phyloP scores from a whole-genome alignment of 2,329 filamentous ascomycete species.

The Mycocentrospora acerina region DNA sequence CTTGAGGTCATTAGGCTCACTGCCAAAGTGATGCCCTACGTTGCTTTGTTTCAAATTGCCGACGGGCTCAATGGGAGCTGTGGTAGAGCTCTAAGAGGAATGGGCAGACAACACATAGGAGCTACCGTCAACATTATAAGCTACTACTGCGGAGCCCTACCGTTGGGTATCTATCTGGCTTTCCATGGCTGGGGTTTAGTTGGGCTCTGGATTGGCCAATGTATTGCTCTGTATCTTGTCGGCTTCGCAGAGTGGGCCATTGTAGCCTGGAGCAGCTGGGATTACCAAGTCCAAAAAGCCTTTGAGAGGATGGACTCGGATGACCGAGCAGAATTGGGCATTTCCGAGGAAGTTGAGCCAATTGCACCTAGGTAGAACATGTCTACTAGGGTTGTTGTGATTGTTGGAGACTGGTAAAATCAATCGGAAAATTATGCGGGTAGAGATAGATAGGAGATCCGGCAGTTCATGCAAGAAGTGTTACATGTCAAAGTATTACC shows the following conservation, averaged over 20 bases:
- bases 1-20: slow-evolving; percentile 70
- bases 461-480: slow-evolving; percentile 21
- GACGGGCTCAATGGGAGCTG: slow-evolving; percentile 85
- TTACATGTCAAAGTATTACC: slow-evolving; percentile 21
- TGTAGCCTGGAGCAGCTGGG: slow-evolving; percentile 76
- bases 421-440: slow-evolving; percentile 19
- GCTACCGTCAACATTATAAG: slow-evolving; percentile 78
- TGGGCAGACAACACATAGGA: slow-evolving; percentile 84
- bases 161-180: slow-evolving; percentile 79
- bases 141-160: slow-evolving; percentile 81
- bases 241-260: slow-evolving; percentile 77
- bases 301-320: slow-evolving; percentile 67
- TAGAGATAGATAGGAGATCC: slow-evolving; percentile 26
- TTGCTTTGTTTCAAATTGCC: slow-evolving; percentile 87
- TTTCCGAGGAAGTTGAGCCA: slow-evolving; percentile 21
- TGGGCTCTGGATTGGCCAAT: slow-evolving; percentile 83
- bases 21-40: slow-evolving; percentile 76
- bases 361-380: slow-evolving; percentile 18
- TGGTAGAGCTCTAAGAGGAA: slow-evolving; percentile 76
- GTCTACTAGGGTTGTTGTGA: slow-evolving; percentile 11
- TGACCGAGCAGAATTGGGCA: slow-evolving; percentile 45
- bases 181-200: slow-evolving; percentile 82
- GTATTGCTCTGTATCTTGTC: slow-evolving; percentile 71
- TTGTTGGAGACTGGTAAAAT: slow-evolving; percentile 16
- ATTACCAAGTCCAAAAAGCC: slow-evolving; percentile 69